Conservation (phyloP, 192 early-diverging fungal genomes). For the Mortierella claussenii region DNA sequence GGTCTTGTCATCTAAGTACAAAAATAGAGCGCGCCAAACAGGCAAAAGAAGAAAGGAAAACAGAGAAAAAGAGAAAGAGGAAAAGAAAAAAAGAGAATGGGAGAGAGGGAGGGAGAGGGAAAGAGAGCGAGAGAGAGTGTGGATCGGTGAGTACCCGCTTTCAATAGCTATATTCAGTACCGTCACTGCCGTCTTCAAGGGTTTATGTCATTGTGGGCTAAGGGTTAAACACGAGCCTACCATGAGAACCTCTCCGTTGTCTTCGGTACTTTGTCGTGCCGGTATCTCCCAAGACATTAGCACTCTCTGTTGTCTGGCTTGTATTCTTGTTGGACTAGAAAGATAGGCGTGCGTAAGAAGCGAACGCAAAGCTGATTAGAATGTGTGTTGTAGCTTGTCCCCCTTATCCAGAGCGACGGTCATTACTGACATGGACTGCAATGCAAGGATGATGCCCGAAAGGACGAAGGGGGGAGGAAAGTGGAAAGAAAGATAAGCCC, state of each 20-base stretch:
- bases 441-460: background rate
- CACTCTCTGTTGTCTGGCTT: conserved; percentile 10
- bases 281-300: conserved; percentile 2
- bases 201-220: no score
- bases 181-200: no score
- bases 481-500: conserved; percentile 20
- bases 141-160: no score
- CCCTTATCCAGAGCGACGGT: no score
- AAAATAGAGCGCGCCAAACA: background rate
- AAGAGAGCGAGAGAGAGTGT: no score
- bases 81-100: no score
- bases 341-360: no score
- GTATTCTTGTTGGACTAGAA: conserved; percentile 1
- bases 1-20: conserved; percentile 64
- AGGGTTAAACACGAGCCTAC: conserved; percentile 11
- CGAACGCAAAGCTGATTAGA: no score
- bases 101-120: no score
- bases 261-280: conserved; percentile 54
- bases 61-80: background rate
- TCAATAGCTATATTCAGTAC: no score
- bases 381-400: no score
- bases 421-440: background rate
- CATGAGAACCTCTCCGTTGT: conserved; percentile 64
- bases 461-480: background rate
- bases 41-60: background rate